Base-by-base conservation (phyloP, 169 alveolate genomes). In the Plasmodium chabaudi region DNA sequence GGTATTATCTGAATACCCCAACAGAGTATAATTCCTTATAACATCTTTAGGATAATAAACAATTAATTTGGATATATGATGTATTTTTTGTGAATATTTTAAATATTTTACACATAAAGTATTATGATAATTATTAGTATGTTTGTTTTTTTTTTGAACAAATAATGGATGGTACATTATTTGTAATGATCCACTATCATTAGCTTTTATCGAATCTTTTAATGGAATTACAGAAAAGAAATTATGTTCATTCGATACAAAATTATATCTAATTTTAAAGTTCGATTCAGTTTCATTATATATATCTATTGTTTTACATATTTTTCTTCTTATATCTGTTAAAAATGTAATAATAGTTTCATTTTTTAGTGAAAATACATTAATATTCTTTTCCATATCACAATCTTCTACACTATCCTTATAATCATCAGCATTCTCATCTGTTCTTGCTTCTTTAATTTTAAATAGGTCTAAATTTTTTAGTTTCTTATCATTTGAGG, bases 91-190 rank as follows among this genome's bases (percentile, higher is more conserved):
- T 53, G 55, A 79, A 67, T 79, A 79, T 67, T 79, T 79, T 19
- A 65, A 17, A 79, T 79, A 79, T 79, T 67, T 79, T 53, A 7
- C 65, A 70, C 89, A 79, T 60, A 79, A 79, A n/a, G 73, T 67
- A 47, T 67, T 79, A 53, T 65, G 89, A 67, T 67, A 79, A 70
- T 79, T 79, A 55, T 79, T 79, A 49, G 46, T 77, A 46, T 79
- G 49, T 51, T 79, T 79, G 55, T 63, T 75, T 27, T 46, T 67
- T 67, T 79, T 79, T 55, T 65, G 72, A 55, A 79, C 61, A 79
- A 65, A 79, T 34, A 79, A 60, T 17, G 89, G 89, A 61, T 79
- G 65, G 27, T 79, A 79, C 10, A 67, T 55, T 9, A 79, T 79
- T 44, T 79, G 61, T 34, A 79, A 65, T 53, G 55, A 44, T 17